A percentile compares a stretch with the other conserved stretches of the same genome.
These are phyloP conservation scores for Boletus tylopilopsis DNA, from an alignment of 768 basidiomycete species.

Conservation along the genomic window DNA sequence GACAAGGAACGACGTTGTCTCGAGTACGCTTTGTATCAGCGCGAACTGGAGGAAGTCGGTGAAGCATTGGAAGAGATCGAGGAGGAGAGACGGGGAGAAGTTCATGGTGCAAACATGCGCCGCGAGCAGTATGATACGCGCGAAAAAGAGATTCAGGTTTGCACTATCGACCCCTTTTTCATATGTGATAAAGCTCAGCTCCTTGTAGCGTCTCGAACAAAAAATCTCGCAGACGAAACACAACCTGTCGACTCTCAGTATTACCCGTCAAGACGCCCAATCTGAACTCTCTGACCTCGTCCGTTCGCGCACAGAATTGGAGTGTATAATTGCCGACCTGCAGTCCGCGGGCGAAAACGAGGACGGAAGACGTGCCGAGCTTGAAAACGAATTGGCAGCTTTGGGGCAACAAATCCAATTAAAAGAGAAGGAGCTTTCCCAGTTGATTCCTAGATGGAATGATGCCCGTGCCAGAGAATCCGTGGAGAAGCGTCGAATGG, in stretches of 20 bases:
- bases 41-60: conserved; percentile 86
- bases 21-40: conserved; percentile 91
- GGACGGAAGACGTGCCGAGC: conserved; percentile 56
- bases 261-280: conserved; percentile 73
- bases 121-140: conserved; percentile 78
- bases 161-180: conserved; percentile 12
- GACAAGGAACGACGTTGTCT: conserved; percentile 92
- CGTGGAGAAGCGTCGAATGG: conserved; percentile 62
- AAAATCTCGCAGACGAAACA: conserved; percentile 69
- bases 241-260: conserved; percentile 60
- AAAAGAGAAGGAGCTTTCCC: conserved; percentile 60
- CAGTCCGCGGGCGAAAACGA: conserved; percentile 60
- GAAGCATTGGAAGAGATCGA: conserved; percentile 83
- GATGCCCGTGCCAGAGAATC: conserved; percentile 46
- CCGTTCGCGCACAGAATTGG: conserved; percentile 78
- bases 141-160: conserved; percentile 81
- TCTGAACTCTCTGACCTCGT: conserved; percentile 85
- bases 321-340: conserved; percentile 80
- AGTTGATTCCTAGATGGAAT: conserved; percentile 70
- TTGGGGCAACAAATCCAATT: conserved; percentile 58
- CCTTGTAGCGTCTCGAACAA: conserved; percentile 65
- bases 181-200: not conserved
- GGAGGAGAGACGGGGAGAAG: conserved; percentile 75
- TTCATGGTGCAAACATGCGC: conserved; percentile 79
- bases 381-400: conserved; percentile 60